phyloP scores from a whole-genome alignment of 208 protist species.

The Wallacemonas rigidus region DNA sequence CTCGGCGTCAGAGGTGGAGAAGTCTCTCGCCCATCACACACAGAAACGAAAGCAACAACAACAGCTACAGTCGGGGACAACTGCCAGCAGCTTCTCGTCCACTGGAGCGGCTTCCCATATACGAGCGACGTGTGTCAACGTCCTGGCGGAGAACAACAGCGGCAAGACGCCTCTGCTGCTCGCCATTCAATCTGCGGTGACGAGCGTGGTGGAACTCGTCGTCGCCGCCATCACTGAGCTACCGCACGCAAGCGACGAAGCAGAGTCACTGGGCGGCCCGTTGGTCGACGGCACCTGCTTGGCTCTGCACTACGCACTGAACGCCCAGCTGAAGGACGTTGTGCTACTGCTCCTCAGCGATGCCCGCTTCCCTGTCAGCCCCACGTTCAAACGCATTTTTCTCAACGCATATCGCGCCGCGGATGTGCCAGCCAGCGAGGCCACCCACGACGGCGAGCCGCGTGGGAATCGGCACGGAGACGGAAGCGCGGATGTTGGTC shows the following conservation, averaged over 20 bases:
- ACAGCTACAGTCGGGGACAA: neutral
- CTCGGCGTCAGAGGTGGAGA: slow-evolving; percentile 64
- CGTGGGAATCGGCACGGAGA: neutral
- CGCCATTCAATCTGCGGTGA: slow-evolving; percentile 62
- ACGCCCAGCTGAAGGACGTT: slow-evolving; percentile 50
- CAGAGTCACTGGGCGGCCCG: slow-evolving; percentile 36
- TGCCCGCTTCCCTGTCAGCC: slow-evolving; percentile 32
- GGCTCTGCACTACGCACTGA: slow-evolving; percentile 55
- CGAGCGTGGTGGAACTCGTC: slow-evolving; percentile 64
- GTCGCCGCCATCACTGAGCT: slow-evolving; percentile 38
- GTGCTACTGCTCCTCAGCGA: slow-evolving; percentile 67
- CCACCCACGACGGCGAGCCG: neutral
- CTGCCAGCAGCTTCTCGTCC: too few species aligned
- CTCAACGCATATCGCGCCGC: slow-evolving; percentile 6
- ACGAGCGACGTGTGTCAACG: slow-evolving; percentile 25
- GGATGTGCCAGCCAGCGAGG: neutral
- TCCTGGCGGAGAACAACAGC: slow-evolving; percentile 48
- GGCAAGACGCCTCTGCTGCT: slow-evolving; percentile 69
- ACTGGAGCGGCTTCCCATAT: too few species aligned
- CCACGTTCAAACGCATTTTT: slow-evolving; percentile 21
- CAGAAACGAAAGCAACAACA: neutral
- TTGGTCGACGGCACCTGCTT: slow-evolving; percentile 72
- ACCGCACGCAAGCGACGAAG: neutral
- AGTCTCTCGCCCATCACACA: slow-evolving; percentile 21
- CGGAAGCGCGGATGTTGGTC: neutral